These are phyloP conservation scores for Ampelocalamus luodianensis DNA, from an alignment of 176 grass and related monocot genomes.

Conservation along the genomic window DNA sequence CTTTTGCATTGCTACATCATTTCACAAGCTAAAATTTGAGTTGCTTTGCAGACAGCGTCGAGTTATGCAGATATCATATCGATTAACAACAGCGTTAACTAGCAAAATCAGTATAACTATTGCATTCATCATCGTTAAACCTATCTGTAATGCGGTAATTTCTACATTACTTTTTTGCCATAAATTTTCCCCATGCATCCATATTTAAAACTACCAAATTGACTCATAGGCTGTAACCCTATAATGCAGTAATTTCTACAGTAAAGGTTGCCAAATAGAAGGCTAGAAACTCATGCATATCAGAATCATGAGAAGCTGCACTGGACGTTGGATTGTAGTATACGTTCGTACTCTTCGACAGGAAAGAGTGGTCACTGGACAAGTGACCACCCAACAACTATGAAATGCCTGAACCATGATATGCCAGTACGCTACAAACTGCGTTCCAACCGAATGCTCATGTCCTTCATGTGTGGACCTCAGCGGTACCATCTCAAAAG, in stretches of 20 bases:
- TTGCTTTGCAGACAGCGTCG: neutral
- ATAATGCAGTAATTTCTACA: neutral
- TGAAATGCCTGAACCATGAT: conserved; percentile 34
- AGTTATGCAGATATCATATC: neutral
- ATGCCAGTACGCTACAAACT: conserved; percentile 2
- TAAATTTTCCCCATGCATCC: neutral
- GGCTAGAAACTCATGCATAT: neutral
- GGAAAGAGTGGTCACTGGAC: conserved; percentile 17
- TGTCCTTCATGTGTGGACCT: conserved; percentile 16
- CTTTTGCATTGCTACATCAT: conserved; percentile 7
- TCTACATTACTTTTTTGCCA: neutral
- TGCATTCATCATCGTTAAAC: neutral
- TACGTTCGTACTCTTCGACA: neutral
- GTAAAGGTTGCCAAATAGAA: neutral
- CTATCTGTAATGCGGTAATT: neutral
- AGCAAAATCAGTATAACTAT: neutral
- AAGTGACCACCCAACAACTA: conserved; percentile 44
- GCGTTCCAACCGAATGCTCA: conserved; percentile 9
- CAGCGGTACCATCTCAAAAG: neutral
- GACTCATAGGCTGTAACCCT: neutral
- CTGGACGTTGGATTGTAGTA: conserved; percentile 2
- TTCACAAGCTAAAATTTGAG: neutral
- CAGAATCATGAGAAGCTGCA: neutral
- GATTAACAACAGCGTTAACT: neutral
- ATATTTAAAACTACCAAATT: neutral